Conservation (phyloP, 1,284 basidiomycete genomes). For the Kwoniella shivajii region DNA sequence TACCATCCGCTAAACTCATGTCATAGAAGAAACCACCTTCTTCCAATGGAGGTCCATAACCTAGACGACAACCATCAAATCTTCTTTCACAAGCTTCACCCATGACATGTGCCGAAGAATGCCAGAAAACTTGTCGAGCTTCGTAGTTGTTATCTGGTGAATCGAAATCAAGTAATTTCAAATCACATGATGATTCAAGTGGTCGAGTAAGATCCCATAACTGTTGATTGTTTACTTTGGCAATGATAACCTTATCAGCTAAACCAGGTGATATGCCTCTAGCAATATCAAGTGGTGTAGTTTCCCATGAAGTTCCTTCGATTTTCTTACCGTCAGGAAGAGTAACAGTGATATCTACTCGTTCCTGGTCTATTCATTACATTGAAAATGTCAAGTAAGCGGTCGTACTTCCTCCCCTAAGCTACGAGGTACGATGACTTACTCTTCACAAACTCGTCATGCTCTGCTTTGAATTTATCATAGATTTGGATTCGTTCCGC, state of each 20-base stretch:
- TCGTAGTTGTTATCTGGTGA: constrained; percentile 77
- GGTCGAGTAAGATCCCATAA: constrained; percentile 97
- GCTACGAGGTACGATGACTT: constrained; percentile 5
- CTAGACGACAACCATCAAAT: constrained; percentile 91
- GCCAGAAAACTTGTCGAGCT: constrained; percentile 96
- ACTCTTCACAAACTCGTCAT: constrained; percentile 80
- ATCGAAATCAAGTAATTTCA: constrained; percentile 92
- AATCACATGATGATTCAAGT: constrained; percentile 75
- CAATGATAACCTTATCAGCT: constrained; percentile 87
- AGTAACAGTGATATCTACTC: constrained; percentile 80
- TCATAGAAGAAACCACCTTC: constrained; percentile 99
- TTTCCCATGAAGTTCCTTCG: constrained; percentile 89
- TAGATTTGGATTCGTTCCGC: constrained; percentile 88
- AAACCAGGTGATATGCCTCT: constrained; percentile 84
- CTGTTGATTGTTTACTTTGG: constrained; percentile 78
- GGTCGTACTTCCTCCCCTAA: neutral
- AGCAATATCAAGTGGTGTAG: constrained; percentile 91
- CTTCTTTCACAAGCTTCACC: constrained; percentile 96
- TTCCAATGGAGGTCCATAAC: constrained; percentile 88
- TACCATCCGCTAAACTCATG: constrained; percentile 65
- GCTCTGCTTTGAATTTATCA: constrained; percentile 82
- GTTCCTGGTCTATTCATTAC: constrained; percentile 68
- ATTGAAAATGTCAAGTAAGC: neutral
- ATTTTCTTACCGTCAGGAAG: constrained; percentile 83
- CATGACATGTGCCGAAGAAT: constrained; percentile 98